These are phyloP conservation scores for Umbelopsis vinacea DNA, from an alignment of 192 early-diverging fungal species.

Conservation along the genomic window DNA sequence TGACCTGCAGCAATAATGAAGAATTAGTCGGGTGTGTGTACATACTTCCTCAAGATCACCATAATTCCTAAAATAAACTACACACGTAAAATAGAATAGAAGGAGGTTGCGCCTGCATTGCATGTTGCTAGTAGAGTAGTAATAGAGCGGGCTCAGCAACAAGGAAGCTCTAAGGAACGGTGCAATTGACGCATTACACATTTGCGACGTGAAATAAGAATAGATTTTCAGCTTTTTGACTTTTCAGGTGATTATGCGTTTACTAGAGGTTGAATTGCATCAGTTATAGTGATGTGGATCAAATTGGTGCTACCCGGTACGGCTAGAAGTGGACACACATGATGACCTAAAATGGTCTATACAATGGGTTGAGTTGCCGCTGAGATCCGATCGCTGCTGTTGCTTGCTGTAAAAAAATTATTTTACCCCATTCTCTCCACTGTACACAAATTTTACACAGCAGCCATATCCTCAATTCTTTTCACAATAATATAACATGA, in stretches of 20 bases:
- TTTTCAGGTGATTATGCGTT: conserved; percentile 2
- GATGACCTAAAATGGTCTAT: not conserved
- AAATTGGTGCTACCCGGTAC: not conserved
- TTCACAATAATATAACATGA: not conserved
- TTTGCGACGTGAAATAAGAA: not conserved
- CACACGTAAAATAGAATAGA: not conserved
- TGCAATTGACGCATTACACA: not conserved
- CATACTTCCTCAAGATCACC: not conserved
- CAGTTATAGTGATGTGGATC: conserved; percentile 10
- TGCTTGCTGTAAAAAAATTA: not conserved
- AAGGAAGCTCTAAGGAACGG: too few relatives aligned
- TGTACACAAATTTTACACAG: not conserved
- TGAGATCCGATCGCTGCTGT: not conserved
- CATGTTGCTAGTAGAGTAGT: not conserved
- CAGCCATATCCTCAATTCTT: not conserved
- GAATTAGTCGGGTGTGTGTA: not conserved
- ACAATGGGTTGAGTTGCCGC: conserved; percentile 9
- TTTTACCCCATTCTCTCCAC: not conserved
- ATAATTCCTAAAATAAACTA: not conserved
- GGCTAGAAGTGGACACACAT: not conserved
- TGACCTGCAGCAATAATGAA: not conserved
- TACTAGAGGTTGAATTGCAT: not conserved
- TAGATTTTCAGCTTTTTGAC: not conserved
- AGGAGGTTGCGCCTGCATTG: not conserved
- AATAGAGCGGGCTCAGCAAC: not conserved